These are phyloP conservation scores for Psilocybe subaeruginosa DNA, from an alignment of 768 basidiomycete genomes.

Conservation along the genomic window DNA sequence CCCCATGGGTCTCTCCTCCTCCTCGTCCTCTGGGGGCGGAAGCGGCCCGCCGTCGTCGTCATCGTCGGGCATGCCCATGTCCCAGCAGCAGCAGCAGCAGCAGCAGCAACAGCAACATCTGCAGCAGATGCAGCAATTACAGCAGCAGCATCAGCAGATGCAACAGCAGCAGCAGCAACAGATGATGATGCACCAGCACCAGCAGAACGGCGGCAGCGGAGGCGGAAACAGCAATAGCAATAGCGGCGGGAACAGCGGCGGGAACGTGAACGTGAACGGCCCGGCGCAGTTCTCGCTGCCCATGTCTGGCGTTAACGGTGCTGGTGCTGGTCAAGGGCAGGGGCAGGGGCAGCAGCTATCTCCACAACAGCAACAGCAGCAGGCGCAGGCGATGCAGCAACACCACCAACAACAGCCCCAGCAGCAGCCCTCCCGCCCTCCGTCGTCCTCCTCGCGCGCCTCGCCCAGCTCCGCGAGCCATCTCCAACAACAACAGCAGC, in stretches of 20 bases:
- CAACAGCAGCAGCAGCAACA: background rate
- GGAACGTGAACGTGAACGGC: constrained; percentile 6
- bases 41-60: too few species aligned
- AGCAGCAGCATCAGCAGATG: background rate
- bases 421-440: constrained; percentile 17
- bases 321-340: background rate
- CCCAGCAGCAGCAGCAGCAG: constrained; percentile 17
- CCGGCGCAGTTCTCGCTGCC: constrained; percentile 32
- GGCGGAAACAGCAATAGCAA: background rate
- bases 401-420: constrained; percentile 15
- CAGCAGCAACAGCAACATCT: background rate
- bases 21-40: background rate
- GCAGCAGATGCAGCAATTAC: background rate
- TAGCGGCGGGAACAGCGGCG: background rate
- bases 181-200: background rate
- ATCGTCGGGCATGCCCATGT: too few species aligned
- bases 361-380: constrained; percentile 6
- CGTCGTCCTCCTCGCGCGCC: constrained; percentile 22
- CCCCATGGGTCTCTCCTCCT: constrained; percentile 20
- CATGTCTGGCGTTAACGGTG: constrained; percentile 29
- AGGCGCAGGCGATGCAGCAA: constrained; percentile 7
- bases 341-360: constrained; percentile 14
- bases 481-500: background rate
- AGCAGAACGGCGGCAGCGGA: background rate
- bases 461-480: constrained; percentile 5